Percentiles rank a stretch among this genome's conserved stretches.
These are phyloP conservation scores for Scenedesmus sp. DNA, from an alignment of 163 green algal species.

Conservation along the genomic window DNA sequence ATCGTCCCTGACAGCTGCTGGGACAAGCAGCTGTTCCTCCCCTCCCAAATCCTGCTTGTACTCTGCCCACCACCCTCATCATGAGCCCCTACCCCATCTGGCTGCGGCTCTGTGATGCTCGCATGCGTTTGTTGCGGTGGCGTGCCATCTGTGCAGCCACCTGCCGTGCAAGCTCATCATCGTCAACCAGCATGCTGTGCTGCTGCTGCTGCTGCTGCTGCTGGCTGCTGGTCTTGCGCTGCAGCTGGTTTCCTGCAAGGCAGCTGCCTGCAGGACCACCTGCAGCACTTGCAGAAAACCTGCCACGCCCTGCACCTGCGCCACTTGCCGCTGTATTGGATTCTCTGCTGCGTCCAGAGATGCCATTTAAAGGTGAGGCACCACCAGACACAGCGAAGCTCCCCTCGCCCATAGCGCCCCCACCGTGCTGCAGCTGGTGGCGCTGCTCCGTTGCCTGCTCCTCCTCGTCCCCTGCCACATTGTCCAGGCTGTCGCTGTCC, in stretches of 20 bases:
- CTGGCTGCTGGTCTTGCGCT: not conserved
- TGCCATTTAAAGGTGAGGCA: not conserved
- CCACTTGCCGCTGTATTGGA: not conserved
- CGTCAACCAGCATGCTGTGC: slow-evolving; percentile 20
- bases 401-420: not conserved
- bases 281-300: not conserved
- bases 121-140: slow-evolving; percentile 35
- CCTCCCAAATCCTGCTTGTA: too few species aligned
- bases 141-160: slow-evolving; percentile 32
- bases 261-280: not conserved
- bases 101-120: not conserved
- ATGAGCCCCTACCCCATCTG: not conserved
- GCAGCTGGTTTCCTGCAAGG: not conserved
- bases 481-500: not conserved
- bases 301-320: not conserved
- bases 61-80: too few species aligned
- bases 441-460: too few species aligned
- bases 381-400: not conserved
- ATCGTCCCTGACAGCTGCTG: too few species aligned
- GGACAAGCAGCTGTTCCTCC: not conserved
- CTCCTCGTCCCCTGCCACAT: not conserved
- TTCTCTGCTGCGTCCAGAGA: not conserved
- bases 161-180: slow-evolving; percentile 30
- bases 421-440: not conserved
- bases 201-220: slow-evolving; percentile 5